These are phyloP conservation scores for Corrigiola litoralis DNA, from an alignment of 179 eudicot genomes.

Conservation along the genomic window DNA sequence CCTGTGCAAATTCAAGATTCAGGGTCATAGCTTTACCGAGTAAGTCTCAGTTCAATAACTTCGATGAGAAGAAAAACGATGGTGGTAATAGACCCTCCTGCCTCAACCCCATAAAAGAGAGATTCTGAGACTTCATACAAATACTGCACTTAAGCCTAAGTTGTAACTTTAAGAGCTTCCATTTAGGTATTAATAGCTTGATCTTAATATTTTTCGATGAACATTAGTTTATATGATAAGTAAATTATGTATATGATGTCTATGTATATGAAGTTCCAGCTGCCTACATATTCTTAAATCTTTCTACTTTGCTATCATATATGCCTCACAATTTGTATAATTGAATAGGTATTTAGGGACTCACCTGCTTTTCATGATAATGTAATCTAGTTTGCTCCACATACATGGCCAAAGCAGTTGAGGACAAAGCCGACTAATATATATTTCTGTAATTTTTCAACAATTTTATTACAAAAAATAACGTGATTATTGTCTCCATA, in stretches of 20 bases:
- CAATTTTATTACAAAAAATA: too few species aligned
- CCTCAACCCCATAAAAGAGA: background rate
- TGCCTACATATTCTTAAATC: background rate
- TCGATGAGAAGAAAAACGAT: background rate
- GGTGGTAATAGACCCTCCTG: background rate
- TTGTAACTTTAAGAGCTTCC: constrained; percentile 10
- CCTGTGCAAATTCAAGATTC: constrained; percentile 6
- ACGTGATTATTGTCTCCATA: too few species aligned
- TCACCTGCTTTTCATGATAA: too few species aligned
- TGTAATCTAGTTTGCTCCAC: too few species aligned
- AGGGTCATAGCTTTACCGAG: constrained; percentile 2
- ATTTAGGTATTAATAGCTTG: constrained; percentile 7
- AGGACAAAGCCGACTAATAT: too few species aligned
- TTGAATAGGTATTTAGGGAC: too few species aligned
- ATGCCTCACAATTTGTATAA: too few species aligned
- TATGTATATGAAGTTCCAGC: constrained; percentile 8
- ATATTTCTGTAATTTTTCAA: too few species aligned
- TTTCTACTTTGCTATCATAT: background rate
- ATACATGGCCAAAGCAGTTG: too few species aligned
- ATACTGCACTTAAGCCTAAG: background rate
- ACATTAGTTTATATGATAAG: constrained; percentile 4
- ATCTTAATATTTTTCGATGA: constrained; percentile 8
- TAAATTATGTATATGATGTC: constrained; percentile 10
- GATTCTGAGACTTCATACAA: background rate
- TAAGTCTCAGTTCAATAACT: constrained; percentile 4